Conservation (phyloP, 306 rosid species). For the Trifolium fragiferum region DNA sequence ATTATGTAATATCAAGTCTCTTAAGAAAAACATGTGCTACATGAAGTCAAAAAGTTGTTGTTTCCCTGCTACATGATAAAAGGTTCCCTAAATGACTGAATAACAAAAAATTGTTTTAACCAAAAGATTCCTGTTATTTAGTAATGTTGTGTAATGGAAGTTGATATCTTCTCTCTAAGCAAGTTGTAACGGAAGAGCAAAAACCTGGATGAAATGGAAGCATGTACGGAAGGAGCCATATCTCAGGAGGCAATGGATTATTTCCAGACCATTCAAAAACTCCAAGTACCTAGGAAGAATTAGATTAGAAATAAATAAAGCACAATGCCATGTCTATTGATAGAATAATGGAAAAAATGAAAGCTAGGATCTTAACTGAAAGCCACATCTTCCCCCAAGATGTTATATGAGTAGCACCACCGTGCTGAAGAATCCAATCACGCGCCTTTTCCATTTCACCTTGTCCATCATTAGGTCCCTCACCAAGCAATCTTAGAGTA, state of each 20-base stretch:
- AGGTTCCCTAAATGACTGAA: conserved; percentile 11
- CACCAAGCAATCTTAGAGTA: conserved; percentile 79
- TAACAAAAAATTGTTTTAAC: not conserved
- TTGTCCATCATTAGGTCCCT: conserved; percentile 74
- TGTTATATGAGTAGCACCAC: conserved; percentile 77
- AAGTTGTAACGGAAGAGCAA: conserved; percentile 32
- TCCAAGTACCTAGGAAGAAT: conserved; percentile 72
- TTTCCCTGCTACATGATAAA: conserved; percentile 6
- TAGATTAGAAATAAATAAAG: conserved; percentile 29
- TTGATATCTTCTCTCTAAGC: conserved; percentile 28
- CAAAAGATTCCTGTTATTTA: not conserved
- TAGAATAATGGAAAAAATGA: conserved; percentile 29
- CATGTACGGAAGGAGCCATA: conserved; percentile 84
- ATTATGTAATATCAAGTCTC: conserved; percentile 17
- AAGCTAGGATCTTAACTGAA: conserved; percentile 64
- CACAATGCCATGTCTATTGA: conserved; percentile 16
- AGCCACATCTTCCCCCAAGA: conserved; percentile 99
- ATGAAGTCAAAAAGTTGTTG: conserved; percentile 16
- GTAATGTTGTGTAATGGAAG: conserved; percentile 4
- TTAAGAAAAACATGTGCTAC: conserved; percentile 24
- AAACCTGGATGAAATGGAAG: conserved; percentile 91
- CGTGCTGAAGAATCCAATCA: conserved; percentile 81
- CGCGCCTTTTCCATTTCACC: conserved; percentile 69
- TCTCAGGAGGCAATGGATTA: conserved; percentile 93
- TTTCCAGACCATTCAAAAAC: conserved; percentile 93